Evolutionary conservation across 176 grass and related monocot genomes (phyloP).

Genomic region (Eleusine coracana): DNA sequence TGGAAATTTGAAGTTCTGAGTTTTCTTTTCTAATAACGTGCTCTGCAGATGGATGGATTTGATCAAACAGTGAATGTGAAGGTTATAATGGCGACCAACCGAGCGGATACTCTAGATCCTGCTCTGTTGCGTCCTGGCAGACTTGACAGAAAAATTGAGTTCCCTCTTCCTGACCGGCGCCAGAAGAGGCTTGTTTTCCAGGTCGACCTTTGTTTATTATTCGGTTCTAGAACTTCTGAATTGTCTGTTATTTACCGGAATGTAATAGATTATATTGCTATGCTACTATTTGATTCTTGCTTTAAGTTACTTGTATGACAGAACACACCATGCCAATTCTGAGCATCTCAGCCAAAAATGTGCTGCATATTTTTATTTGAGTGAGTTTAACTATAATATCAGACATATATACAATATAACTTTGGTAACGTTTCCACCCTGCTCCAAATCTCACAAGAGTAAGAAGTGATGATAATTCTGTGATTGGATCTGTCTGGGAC

Average conservation of each 20-base stretch:
- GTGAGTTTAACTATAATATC: neutral
- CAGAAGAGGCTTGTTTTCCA: conserved; percentile 98
- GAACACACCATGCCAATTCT: neutral
- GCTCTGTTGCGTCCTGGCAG: conserved; percentile 93
- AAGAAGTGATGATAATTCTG: neutral
- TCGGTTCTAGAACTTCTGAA: neutral
- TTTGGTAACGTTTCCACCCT: no score
- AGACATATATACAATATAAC: no score
- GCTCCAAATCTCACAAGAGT: no score
- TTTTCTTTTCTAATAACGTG: neutral
- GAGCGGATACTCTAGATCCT: conserved; percentile 94
- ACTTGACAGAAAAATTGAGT: conserved; percentile 97
- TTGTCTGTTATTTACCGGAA: neutral
- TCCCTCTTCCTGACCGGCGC: conserved; percentile 88
- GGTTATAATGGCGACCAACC: conserved; percentile 99
- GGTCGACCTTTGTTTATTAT: conserved; percentile 18
- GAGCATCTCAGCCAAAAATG: neutral
- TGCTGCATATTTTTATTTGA: neutral
- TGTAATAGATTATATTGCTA: neutral
- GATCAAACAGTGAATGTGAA: conserved; percentile 99
- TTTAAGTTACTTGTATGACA: neutral
- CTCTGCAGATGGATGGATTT: conserved; percentile 97
- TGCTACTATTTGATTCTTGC: neutral
- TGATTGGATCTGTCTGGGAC: neutral
- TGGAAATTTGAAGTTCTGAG: neutral